Evolutionary conservation across 2,329 filamentous ascomycete genomes (phyloP).

Genomic region (Pseudogymnoascus sp.): DNA sequence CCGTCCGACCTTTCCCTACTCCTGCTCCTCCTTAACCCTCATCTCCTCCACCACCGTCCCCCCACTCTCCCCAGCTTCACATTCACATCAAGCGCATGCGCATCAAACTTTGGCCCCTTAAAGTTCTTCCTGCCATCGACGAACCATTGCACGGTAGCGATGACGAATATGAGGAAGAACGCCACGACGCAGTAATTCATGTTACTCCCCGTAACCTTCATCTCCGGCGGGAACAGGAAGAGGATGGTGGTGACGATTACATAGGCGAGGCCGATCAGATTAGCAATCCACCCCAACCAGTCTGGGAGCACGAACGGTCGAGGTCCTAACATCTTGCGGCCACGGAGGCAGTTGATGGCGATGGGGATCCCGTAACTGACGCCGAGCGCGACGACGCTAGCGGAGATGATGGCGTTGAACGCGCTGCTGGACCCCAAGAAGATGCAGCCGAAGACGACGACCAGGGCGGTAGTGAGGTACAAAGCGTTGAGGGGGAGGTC

Average conservation of each 20-base stretch:
- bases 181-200: constrained; percentile 41
- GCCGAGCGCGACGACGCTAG: constrained; percentile 64
- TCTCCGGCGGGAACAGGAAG: constrained; percentile 54
- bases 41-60: constrained; percentile 11
- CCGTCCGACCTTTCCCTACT: too few species aligned
- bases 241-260: constrained; percentile 53
- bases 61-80: too few species aligned
- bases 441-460: constrained; percentile 61
- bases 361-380: constrained; percentile 63
- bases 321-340: constrained; percentile 53
- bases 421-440: constrained; percentile 61
- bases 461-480: constrained; percentile 50
- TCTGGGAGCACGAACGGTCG: constrained; percentile 50
- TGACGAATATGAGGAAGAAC: constrained; percentile 38
- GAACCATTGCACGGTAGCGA: constrained; percentile 47
- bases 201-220: constrained; percentile 50
- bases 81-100: constrained; percentile 28
- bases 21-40: constrained; percentile 11
- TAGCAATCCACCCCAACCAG: constrained; percentile 51
- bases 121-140: constrained; percentile 56
- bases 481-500: constrained; percentile 62
- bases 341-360: constrained; percentile 59
- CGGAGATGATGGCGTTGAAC: constrained; percentile 64
- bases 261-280: constrained; percentile 48
- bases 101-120: constrained; percentile 35